A percentile compares a stretch with the other conserved stretches of the same genome.
Evolutionary conservation across 768 basidiomycete genomes (phyloP).

Genomic region (Suillus plorans): DNA sequence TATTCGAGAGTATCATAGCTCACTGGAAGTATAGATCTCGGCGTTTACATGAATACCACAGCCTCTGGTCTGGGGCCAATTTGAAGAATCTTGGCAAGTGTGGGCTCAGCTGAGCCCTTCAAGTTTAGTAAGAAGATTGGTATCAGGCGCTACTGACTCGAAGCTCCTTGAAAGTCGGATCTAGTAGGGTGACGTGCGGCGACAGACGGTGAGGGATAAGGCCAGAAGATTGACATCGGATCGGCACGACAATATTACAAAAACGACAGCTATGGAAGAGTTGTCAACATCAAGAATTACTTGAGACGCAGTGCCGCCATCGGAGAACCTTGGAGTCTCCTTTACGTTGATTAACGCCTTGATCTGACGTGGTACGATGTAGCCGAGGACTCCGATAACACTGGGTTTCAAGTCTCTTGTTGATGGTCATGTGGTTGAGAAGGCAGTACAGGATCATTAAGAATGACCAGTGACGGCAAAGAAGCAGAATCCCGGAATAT

Average conservation of each 20-base stretch:
- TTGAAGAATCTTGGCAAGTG: slow-evolving; percentile 46
- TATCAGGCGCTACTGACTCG: slow-evolving; percentile 37
- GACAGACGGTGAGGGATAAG: slow-evolving; percentile 66
- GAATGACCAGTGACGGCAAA: background rate
- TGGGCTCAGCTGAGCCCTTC: slow-evolving; percentile 55
- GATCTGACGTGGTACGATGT: no score
- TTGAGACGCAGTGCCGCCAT: background rate
- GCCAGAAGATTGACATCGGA: slow-evolving; percentile 58
- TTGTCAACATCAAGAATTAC: background rate
- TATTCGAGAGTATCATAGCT: slow-evolving; percentile 1
- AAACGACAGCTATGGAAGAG: slow-evolving; percentile 39
- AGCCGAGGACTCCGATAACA: background rate
- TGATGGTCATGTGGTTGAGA: slow-evolving; percentile 51
- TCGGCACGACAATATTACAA: slow-evolving; percentile 68
- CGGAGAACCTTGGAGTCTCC: no score
- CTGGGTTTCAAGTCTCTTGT: background rate
- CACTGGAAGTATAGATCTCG: background rate
- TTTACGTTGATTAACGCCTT: no score
- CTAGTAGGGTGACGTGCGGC: slow-evolving; percentile 66
- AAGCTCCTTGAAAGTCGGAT: slow-evolving; percentile 15
- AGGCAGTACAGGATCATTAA: background rate
- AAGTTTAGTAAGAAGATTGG: slow-evolving; percentile 41
- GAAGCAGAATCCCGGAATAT: background rate
- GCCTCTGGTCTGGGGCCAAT: slow-evolving; percentile 69
- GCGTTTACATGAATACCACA: slow-evolving; percentile 62